These are phyloP conservation scores for Aspergillus sp. DNA, from an alignment of 2,329 filamentous ascomycete genomes.

Conservation along the genomic window DNA sequence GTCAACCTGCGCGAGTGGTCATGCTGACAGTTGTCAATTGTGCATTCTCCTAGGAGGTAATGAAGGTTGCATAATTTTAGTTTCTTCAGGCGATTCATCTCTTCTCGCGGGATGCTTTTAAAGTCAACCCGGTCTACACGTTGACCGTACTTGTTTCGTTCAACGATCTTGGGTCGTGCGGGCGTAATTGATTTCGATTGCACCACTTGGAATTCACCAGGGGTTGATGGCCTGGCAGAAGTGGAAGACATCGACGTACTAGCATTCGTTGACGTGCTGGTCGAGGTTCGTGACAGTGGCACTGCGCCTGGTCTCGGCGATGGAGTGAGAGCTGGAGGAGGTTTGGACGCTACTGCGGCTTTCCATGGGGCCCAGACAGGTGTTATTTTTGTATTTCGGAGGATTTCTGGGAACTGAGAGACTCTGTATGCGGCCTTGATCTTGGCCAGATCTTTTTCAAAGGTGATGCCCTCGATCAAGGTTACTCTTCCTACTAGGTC, in stretches of 20 bases:
- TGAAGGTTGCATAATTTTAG: conserved; percentile 65
- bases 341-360: conserved; percentile 29
- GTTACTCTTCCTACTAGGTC: conserved; percentile 53
- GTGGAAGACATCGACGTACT: conserved; percentile 37
- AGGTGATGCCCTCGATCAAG: conserved; percentile 58
- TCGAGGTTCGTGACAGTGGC: conserved; percentile 40
- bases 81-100: conserved; percentile 62
- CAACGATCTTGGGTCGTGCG: conserved; percentile 42
- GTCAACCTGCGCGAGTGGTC: conserved; percentile 58
- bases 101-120: conserved; percentile 55
- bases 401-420: conserved; percentile 54
- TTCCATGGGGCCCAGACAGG: conserved; percentile 39
- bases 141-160: conserved; percentile 61
- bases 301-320: conserved; percentile 38
- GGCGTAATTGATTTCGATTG: conserved; percentile 37
- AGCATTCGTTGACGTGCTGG: conserved; percentile 40
- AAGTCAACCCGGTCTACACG: conserved; percentile 57
- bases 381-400: conserved; percentile 55
- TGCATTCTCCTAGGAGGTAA: conserved; percentile 60
- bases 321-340: conserved; percentile 35
- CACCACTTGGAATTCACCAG: conserved; percentile 42
- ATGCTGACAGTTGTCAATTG: conserved; percentile 55
- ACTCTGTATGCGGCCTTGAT: conserved; percentile 52
- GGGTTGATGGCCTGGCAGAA: conserved; percentile 39
- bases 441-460: conserved; percentile 54